Evolutionary conservation across 2,329 filamentous ascomycete species (phyloP).

Genomic region (Neopestalotiopsis clavispora): DNA sequence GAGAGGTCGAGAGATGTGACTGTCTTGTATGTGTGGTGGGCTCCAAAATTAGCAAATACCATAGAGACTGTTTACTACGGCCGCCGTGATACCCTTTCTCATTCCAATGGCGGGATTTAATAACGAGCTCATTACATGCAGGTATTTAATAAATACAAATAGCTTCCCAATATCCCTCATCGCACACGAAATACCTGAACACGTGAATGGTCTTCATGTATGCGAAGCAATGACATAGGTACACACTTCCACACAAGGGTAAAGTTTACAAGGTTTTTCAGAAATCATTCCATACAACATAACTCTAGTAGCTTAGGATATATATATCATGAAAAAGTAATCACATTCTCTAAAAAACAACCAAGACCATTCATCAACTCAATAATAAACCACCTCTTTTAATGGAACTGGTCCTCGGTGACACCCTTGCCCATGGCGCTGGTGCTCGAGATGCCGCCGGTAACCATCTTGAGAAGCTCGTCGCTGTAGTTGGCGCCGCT

Average conservation of each 20-base stretch:
- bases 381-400: neutral
- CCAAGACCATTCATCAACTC: neutral
- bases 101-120: too few species aligned
- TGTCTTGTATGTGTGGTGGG: neutral
- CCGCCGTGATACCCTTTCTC: too few species aligned
- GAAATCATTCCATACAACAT: neutral
- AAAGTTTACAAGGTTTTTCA: neutral
- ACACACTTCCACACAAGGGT: neutral
- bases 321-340: neutral
- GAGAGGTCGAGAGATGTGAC: neutral
- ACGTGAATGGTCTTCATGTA: neutral
- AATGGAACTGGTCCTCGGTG: constrained; percentile 95
- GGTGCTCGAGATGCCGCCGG: constrained; percentile 87
- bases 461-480: constrained; percentile 96
- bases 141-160: too few species aligned
- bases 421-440: constrained; percentile 97
- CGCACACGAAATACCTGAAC: too few species aligned
- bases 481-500: constrained; percentile 93
- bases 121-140: too few species aligned
- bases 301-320: neutral
- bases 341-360: neutral
- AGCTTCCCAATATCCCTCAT: too few species aligned
- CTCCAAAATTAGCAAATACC: neutral
- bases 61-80: neutral
- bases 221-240: neutral